Base-by-base conservation (phyloP, 164 flowering plant genomes). In the Umbellularia californica region DNA sequence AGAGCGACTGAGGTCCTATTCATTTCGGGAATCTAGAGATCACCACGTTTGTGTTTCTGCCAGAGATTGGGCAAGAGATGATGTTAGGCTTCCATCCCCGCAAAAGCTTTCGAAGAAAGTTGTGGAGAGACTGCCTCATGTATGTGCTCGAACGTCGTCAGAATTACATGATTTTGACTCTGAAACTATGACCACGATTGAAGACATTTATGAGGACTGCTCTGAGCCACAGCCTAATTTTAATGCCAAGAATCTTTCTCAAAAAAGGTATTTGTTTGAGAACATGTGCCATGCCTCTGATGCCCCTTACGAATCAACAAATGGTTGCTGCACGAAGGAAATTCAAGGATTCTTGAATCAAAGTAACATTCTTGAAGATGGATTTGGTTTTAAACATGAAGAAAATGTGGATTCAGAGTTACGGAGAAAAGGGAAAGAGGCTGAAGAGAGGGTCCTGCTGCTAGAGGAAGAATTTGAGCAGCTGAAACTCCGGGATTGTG, bases 81-180 rank as follows among this genome's bases (percentile, higher is more conserved):
- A 84, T 64, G 62, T 80, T 74, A 84, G 86, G 68, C 82, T 81
- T 78, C 90, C 87, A 47, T 89, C 93, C 67, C 95, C 95, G 17
- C 77, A 89, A 28, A 84, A 81, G 65, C 81, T 92, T 75, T 95
- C 95, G 63, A 93, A 87, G 77, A 85, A 83, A 84, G 97, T 90
- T 51, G 83, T 90, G 64, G 98, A 93, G 79, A 92, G 86, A 78
- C 91, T 93, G 69, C 86, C 95, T 4, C 87, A 84, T 75, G 77
- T 70, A 68, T 71, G 69, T 41, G 80, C 81, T 20, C 74, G 47
- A 19, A 79, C 72, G 68, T 77, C 85, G 76, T 66, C 71, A 71
- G 81, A 72, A 77, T 77, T 82, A 12, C 81, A 77, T 71, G 90
- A 83, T 58, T 76, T 75, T 67, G 84, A 84, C 69, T 75, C 78